Percentiles rank a stretch among this genome's conserved stretches.
Evolutionary conservation across 208 protist genomes (phyloP).

Genomic region (Acanthamoeba triangularis): DNA sequence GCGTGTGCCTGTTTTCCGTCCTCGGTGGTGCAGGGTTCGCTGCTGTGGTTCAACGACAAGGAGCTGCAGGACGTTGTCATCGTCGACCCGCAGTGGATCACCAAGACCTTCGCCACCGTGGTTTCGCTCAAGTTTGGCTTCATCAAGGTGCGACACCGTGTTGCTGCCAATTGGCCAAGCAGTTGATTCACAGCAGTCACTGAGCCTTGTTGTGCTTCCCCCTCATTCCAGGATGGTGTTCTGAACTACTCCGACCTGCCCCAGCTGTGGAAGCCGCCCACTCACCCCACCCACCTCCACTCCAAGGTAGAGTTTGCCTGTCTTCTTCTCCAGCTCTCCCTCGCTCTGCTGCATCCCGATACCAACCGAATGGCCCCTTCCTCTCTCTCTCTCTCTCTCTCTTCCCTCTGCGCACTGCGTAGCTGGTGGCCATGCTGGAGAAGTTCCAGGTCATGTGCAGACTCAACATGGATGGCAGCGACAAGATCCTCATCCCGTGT

Average conservation of each 20-base stretch:
- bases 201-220: background rate
- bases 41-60: conserved; percentile 74
- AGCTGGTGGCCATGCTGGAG: conserved; percentile 70
- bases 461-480: conserved; percentile 1
- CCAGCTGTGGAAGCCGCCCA: conserved; percentile 77
- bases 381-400: no score
- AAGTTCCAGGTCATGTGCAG: conserved; percentile 73
- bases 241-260: conserved; percentile 61
- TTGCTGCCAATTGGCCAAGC: no score
- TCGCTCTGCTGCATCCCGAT: background rate
- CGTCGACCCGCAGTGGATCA: conserved; percentile 76
- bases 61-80: conserved; percentile 69
- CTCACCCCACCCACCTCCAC: conserved; percentile 63
- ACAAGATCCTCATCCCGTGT: conserved; percentile 63
- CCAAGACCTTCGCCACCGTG: conserved; percentile 76
- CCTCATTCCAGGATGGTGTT: conserved; percentile 49
- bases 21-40: conserved; percentile 18
- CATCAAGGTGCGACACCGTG: background rate
- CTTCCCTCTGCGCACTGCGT: background rate
- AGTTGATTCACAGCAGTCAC: background rate
- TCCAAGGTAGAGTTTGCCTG: background rate
- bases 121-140: conserved; percentile 77
- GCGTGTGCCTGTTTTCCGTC: background rate
- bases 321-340: background rate
- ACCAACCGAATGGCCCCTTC: background rate